A percentile compares a stretch with the other conserved stretches of the same genome.
phyloP scores from a whole-genome alignment of 2,329 filamentous ascomycete genomes.

The Claviceps sp. region DNA sequence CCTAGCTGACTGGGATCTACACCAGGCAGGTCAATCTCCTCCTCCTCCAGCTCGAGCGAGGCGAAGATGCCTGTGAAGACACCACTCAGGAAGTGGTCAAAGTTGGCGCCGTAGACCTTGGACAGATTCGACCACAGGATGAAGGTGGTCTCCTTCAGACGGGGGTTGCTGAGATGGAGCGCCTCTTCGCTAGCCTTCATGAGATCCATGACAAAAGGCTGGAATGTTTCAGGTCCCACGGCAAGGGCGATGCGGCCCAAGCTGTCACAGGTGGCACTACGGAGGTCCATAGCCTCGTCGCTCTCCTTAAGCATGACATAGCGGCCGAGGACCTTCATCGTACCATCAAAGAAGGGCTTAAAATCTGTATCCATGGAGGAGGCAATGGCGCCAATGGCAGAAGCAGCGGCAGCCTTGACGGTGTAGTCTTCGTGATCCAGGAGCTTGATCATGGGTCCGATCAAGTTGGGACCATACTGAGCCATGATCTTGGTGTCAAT shows the following conservation, averaged over 20 bases:
- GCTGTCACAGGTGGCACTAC: conserved; percentile 80
- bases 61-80: conserved; percentile 71
- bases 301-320: conserved; percentile 79
- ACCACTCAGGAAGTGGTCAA: conserved; percentile 63
- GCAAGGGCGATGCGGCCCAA: conserved; percentile 87
- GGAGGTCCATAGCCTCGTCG: conserved; percentile 79
- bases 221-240: conserved; percentile 74
- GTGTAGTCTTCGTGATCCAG: conserved; percentile 75
- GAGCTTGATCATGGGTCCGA: conserved; percentile 72
- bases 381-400: conserved; percentile 82
- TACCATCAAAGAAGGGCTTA: conserved; percentile 79
- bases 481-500: conserved; percentile 66
- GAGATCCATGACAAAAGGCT: conserved; percentile 78
- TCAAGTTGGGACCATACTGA: conserved; percentile 68
- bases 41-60: conserved; percentile 76
- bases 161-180: conserved; percentile 73
- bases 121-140: conserved; percentile 92
- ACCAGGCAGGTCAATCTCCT: conserved; percentile 70
- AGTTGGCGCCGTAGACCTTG: conserved; percentile 81
- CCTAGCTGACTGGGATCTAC: conserved; percentile 43
- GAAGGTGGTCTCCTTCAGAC: conserved; percentile 90
- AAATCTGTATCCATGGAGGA: conserved; percentile 72
- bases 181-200: conserved; percentile 91
- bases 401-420: conserved; percentile 79
- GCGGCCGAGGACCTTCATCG: conserved; percentile 76